Conservation (phyloP, 495 filamentous ascomycete genomes). For the Neurospora sp. region DNA sequence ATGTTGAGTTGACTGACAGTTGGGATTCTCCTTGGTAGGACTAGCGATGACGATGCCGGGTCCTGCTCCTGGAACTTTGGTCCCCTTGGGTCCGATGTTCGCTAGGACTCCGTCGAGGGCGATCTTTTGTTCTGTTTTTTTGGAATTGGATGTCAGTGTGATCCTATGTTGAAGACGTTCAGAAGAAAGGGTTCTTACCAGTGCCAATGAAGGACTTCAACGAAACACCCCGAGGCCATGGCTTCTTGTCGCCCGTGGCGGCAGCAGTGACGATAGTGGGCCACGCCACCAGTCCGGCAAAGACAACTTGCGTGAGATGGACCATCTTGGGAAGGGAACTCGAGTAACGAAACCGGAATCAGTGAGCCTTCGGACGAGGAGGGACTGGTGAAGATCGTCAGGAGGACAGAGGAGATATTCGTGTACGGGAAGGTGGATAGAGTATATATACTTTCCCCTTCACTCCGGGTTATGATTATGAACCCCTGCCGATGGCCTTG, state of each 20-base stretch:
- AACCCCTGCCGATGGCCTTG: no score
- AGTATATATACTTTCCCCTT: background rate
- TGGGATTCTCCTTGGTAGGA: slow-evolving; percentile 42
- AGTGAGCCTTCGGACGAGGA: background rate
- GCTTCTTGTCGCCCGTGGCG: background rate
- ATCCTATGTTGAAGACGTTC: background rate
- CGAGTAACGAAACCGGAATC: background rate
- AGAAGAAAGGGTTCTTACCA: background rate
- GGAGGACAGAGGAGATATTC: background rate
- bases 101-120: slow-evolving; percentile 40
- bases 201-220: slow-evolving; percentile 42
- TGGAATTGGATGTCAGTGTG: background rate
- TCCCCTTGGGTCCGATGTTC: slow-evolving; percentile 42
- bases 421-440: background rate
- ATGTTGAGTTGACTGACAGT: slow-evolving; percentile 32
- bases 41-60: slow-evolving; percentile 51
- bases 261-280: background rate
- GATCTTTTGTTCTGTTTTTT: slow-evolving; percentile 36
- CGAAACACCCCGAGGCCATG: slow-evolving; percentile 10
- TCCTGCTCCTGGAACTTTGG: slow-evolving; percentile 28
- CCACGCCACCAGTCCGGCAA: background rate
- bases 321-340: background rate
- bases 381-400: background rate
- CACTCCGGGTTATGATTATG: background rate
- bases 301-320: background rate